Base-by-base conservation (phyloP, 768 basidiomycete species). In the Tylopilus rubrobrunneus region DNA sequence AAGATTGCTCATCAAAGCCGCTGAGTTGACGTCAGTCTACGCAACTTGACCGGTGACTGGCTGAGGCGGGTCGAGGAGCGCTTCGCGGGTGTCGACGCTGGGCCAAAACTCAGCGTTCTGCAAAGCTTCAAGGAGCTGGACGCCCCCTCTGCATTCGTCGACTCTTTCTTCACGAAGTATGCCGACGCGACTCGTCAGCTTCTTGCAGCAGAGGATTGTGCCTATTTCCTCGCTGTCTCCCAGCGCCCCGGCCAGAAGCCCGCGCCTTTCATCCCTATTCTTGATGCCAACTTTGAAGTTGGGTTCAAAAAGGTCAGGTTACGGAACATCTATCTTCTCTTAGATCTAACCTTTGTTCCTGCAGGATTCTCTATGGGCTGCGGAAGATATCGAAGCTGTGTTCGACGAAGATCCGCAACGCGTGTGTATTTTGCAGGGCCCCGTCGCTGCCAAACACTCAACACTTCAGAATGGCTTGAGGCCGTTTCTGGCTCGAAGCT, bases 391-490 rank as follows among this genome's bases (percentile, higher is more conserved):
- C 59, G 97, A 98, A 56, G 96, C 95, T 15, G 94, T 99, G 39
- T 97, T 98, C 66, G 97, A 98, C 73, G 93, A 96, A 74, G 97
- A 98, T 71, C 96, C 96, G 25, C 92, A 99, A 71, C 88, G 97
- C 57, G 95, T 98, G 27, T 96, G 93, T 66, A 96, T 98, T 62
- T 83, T 99, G 49, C 94, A 97, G 73, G 96, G 97, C 19, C 97
- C 97, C 14, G 88, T 99, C 47, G 94, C 97, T 1, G 92, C 84
- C 56, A 94, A 90, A 71, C 85, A 92, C 71, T 85, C 92, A 10
- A 84, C 76, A 40, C 78, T 1, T 74, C 80, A 2, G 76, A 79
- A 19, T 99, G 97, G 96, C 78, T 98, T 34, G 85, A 91, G 62
- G 77, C 77, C 41, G 76, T 99, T 48, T 91, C 89, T 36, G 96